Evolutionary conservation across 176 grass and related monocot genomes (phyloP), one percentile per base, ranked within the genome.

Genomic region (Juncus effusus): DNA sequence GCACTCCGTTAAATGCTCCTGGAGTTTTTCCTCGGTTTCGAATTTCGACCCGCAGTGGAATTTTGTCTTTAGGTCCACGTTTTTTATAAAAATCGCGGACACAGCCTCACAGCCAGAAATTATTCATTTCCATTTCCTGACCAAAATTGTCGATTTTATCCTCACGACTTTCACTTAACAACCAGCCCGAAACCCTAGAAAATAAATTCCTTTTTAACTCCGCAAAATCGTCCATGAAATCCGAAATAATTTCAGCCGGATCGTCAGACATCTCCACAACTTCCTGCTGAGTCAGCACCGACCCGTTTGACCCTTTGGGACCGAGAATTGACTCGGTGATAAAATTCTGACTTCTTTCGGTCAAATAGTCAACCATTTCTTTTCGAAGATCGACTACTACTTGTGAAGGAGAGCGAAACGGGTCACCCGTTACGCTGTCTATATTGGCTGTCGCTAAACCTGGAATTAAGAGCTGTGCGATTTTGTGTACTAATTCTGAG

Each of bases 91-190:
- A 28, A 74, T 63, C 65, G 80, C 87, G 0, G 87, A 75, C 5
- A 96, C 73, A 0, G 37, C 74, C 77, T 96, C 92, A 7, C 92
- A 81, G 68, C 92, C 92, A 96, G 77, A 96, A 96, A 7, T 42
- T 69, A 12, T 86, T 87, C 47, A 72, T 86, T 63, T 91, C 92
- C 84, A 91, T 91, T 45, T 91, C 92, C 51, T 91, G 87, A 6
- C 82, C 82, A 69, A 96, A 96, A 40, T 96, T 84, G 2, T 96
- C 92, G 42, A 96, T 90, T 82, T 96, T 96, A 10, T 96, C 92
- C 42, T 96, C 92, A 1, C 87, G 87, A 57, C 52, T 88, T 36
- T 96, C 84, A 4, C 79, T 91, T 42, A 91, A 37, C 42, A 96
- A 42, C 87, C 92, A 96, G 61, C 81, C 84, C 38, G 92, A 91